Base-by-base conservation (phyloP, 805 yeast species). In the Candida lessepsii region DNA sequence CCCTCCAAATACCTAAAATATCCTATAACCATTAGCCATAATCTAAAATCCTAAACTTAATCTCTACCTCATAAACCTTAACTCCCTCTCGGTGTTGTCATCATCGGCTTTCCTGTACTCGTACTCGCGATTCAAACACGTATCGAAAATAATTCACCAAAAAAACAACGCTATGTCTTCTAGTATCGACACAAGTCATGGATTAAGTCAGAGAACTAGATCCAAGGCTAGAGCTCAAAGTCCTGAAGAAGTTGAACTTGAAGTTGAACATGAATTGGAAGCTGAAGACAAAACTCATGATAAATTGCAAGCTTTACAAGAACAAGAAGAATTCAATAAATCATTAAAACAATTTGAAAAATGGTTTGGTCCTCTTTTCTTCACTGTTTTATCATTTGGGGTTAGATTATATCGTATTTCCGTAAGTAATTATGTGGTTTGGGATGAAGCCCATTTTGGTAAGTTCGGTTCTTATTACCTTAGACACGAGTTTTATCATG, bases 361-460 rank as follows among this genome's bases (percentile, higher is more conserved):
- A 41, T 64, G 68, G 43, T 46, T 73, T 35, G 81, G 80, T 32
- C 76, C 89, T n/a, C 51, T 83, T 3, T 53, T 80, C 16, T 73
- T 90, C 55, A 89, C 96, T 1, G 43, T 74, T 2, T 48, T 83
- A 14, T 81, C 93, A 8, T 84, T 90, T 52, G 75, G 73, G 44
- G 74, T 81, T 6, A 72, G 93, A 52, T 69, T 81, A 46, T 73
- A 80, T 52, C 71, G 74, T 35, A 80, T 86, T 37, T 80, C 76
- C 16, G 61, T 64, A 23, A 73, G 80, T 42, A 60, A 75, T 37
- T 71, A 70, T 40, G 91, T 86, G 35, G 83, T 84, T 7, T 86
- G 95, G 95, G 95, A 86, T 65, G 95, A 86, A 60, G 93, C 95
- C 5, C 95, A 86, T 68, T 86, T 86, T 58, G 95, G 93, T 30